phyloP scores from a whole-genome alignment of 2,329 filamentous ascomycete genomes.

The Trichoderma semiorbis region DNA sequence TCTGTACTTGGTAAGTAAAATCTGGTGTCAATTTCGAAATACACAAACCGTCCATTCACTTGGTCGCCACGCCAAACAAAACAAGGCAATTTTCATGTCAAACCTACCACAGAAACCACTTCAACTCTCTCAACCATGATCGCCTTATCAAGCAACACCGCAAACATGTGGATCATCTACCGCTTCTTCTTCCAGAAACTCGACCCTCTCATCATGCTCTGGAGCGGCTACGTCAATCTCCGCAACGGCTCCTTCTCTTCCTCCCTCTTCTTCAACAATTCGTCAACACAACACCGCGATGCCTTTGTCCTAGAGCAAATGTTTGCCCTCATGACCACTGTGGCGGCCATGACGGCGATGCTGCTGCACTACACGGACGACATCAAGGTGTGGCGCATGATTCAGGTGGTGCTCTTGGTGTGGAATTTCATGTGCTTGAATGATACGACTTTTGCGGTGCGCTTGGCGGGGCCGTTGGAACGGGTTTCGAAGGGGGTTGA shows the following conservation, averaged over 20 bases:
- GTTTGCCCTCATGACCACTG: slow-evolving; percentile 22
- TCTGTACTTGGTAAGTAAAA: background rate
- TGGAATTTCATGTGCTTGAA: slow-evolving; percentile 24
- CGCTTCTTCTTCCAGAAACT: slow-evolving; percentile 24
- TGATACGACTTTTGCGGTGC: slow-evolving; percentile 15
- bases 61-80: background rate
- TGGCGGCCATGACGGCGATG: slow-evolving; percentile 21
- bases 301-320: slow-evolving; percentile 25
- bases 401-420: slow-evolving; percentile 23
- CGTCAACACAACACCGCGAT: background rate
- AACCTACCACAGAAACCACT: background rate
- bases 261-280: slow-evolving; percentile 18
- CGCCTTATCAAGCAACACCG: background rate
- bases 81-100: background rate
- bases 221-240: slow-evolving; percentile 24
- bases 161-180: slow-evolving; percentile 19
- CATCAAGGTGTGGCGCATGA: slow-evolving; percentile 22
- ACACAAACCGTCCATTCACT: background rate
- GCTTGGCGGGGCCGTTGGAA: background rate
- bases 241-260: background rate
- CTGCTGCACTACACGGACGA: slow-evolving; percentile 23
- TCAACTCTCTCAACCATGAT: slow-evolving; percentile 1
- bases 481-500: background rate
- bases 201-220: slow-evolving; percentile 24
- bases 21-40: background rate